Base-by-base conservation (phyloP, 805 yeast species). In the Candida ascalaphidarum region DNA sequence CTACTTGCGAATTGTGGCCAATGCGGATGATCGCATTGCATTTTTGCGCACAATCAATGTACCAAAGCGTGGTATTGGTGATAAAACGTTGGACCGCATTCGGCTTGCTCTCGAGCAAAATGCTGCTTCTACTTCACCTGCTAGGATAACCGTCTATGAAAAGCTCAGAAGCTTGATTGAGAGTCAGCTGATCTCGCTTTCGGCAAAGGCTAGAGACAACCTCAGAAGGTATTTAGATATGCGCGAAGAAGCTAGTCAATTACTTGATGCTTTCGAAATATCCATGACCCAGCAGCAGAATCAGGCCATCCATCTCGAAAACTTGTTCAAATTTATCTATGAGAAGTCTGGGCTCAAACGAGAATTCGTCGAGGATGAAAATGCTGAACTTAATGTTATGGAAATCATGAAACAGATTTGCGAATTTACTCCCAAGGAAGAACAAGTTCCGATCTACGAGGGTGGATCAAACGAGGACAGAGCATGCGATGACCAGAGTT, bases 1-100 rank as follows among this genome's bases (percentile, higher is more conserved):
- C 43, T 74, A 77, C 38, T 45, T 89, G 16, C 65, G 85, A 18
- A 73, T 78, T 2, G 58, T 82, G 4, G 62, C 71, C 4, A 68
- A 77, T 16, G 71, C 66, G 14, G 49, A 55, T 29, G 95, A 85
- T 45, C 56, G 68, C 32, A 48, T 73, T 17, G 82, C 95, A 0
- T 58, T 72, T 19, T 37, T 71, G 19, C 54, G 84, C 19, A 63
- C 79, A 1, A 36, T 86, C 16, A 67, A 70, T 25, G 61, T 60
- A 29, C 89, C 88, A 1, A 61, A 74, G 21, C 55, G 78, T 31
- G 88, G 92, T 0, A 44, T 85, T 7, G 96, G 96, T 0, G 62
- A 57, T 1, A 66, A 67, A 20, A 55, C 79, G 0, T 71, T 13
- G 57, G 48, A 15, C 27, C 29, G 22, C 29, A 26, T 27, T 36